Base-by-base conservation (phyloP, 768 basidiomycete species). In the Pleurotus eryngii region DNA sequence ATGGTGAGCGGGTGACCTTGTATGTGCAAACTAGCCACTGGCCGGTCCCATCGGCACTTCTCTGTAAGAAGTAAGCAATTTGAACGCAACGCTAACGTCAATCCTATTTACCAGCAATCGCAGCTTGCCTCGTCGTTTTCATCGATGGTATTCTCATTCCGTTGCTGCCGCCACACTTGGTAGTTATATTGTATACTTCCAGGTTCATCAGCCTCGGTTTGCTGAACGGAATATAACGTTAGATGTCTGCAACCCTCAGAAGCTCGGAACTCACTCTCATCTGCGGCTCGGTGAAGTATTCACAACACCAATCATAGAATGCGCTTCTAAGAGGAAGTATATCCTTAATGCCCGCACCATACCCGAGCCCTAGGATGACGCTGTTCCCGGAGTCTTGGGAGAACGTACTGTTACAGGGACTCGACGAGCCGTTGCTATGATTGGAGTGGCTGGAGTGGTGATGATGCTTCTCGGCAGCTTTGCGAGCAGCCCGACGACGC, bases 251-350 rank as follows among this genome's bases (percentile, higher is more conserved):
- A 35, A 45, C 12, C 14, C 40, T 2, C 42, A 48, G 12, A 55
- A 47, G 14, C 37, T 12, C 8, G 42, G 37, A 30, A 50, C 58
- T 65, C 68, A 96, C 95, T 79, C 93, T 87, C 96, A 99, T 98
- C 70, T 99, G 97, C 3, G 96, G 94, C 69, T 98, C 95, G 60
- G 90, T 94, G 76, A 98, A 99, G 69, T 98, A 98, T 67, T 98
- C 95, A 65, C 85, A 83, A 59, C 94, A 94, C 92, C 94, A 98
- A 66, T 98, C 96, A 67, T 89, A 99, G 74, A 92, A 96, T 7
- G 83, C 79, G 67, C 93, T 95, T 72, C 92, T 93, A 65, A 99
- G 71, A 0, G 97, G 97, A 60, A 98, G 70, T 2, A 89, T 83
- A 69, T 96, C 90, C 57, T 89, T 81, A 56, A 95, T 87, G 7